A percentile compares a stretch with the other conserved stretches of the same genome.
Conservation (phyloP, 2,329 filamentous ascomycete species). For the Fusarium illudens region DNA sequence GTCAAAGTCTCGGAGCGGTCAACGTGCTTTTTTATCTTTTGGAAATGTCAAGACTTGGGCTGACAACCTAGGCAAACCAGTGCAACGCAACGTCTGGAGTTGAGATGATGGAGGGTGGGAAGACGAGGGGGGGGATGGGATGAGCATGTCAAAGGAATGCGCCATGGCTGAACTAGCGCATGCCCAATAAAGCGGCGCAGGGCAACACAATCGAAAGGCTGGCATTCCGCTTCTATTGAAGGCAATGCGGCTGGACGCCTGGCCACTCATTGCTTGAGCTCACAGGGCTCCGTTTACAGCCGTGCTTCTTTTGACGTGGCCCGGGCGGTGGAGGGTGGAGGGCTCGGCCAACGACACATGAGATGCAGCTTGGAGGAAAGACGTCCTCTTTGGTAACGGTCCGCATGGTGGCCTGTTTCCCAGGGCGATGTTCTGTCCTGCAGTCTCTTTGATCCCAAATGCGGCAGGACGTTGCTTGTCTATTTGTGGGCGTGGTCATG, state of each 20-base stretch:
- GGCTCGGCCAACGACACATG: conserved; percentile 39
- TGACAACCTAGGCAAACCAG: neutral
- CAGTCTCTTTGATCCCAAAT: conserved; percentile 32
- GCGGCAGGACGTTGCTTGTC: conserved; percentile 38
- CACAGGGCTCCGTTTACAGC: conserved; percentile 16
- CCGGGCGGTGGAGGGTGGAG: conserved; percentile 22
- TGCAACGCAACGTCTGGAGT: conserved; percentile 6
- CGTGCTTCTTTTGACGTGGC: conserved; percentile 32
- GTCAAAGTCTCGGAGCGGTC: conserved; percentile 1
- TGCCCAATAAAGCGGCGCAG: conserved; percentile 33
- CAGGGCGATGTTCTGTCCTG: conserved; percentile 21
- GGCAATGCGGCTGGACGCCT: conserved; percentile 34
- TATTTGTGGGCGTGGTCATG: conserved; percentile 41
- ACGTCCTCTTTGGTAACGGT: conserved; percentile 29
- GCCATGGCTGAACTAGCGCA: conserved; percentile 38
- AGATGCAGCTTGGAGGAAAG: conserved; percentile 39
- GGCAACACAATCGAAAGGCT: conserved; percentile 31
- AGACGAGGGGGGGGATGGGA: neutral
- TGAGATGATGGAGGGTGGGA: conserved; percentile 13
- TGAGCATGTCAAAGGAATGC: conserved; percentile 38
- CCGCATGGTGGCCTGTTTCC: conserved; percentile 36
- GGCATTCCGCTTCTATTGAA: conserved; percentile 35
- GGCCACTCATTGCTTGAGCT: conserved; percentile 31
- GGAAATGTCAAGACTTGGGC: neutral
- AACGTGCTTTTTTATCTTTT: neutral